Evolutionary conservation across 169 alveolate species (phyloP), one percentile per base, ranked within the genome.

Genomic region (Babesia sp.): DNA sequence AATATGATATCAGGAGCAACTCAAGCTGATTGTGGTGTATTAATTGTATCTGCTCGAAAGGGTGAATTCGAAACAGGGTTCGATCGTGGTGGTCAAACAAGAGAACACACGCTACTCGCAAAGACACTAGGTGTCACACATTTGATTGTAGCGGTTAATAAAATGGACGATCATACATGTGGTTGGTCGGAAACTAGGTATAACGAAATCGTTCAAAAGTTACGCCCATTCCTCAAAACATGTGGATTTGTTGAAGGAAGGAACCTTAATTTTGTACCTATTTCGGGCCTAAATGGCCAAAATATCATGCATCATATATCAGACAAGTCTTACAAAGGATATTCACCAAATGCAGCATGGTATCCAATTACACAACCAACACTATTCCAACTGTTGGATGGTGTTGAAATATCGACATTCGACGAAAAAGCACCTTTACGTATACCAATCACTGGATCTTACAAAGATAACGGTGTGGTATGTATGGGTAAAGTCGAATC

Each of bases 1-100:
- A 97, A 98, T 87, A 98, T 98, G 99, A 97, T 98, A 57, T 94
- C 95, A 63, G 99, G 99, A 31, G 99, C 99, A 9, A 96, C 99
- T 4, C 98, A 97, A 80, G 99, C 99, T 51, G 99, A 98, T 80
- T 90, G 97, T 51, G 99, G 99, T 14, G 99, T 97, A 41, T 90
- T 98, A 36, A 98, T 98, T 46, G 94, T 97, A 51, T 97, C 99
- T 16, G 99, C 97, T 12, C 85, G 95, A 48, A 92, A 90, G 72
- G 99, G 99, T 14, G 99, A 98, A 89, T 98, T 97, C 81, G 99
- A 98, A 85, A 93, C 99, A 4, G 99, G 99, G 18, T 98, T 98
- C 87, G 99, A 98, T 66, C 88, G 96, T 57, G 98, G 99, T 20
- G 99, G 99, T 3, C 98, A 98, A 83, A 98, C 99, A 37, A 90